Evolutionary conservation across 306 rosid species (phyloP).

Genomic region (Citrullus colocynthis): DNA sequence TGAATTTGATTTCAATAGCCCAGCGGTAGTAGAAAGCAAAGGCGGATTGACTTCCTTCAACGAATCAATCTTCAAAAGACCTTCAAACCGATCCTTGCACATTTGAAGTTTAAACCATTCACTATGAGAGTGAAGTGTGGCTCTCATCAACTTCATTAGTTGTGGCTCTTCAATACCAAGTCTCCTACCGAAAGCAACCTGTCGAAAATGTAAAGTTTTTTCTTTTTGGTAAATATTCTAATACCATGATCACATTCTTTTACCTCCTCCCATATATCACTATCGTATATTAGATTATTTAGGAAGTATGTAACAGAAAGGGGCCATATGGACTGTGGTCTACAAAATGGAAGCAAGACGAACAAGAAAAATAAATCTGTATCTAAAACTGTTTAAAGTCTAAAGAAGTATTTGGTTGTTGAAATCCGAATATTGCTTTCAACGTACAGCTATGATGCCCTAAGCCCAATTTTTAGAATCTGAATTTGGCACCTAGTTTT

Average conservation of each 20-base stretch:
- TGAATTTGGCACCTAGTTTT: background rate
- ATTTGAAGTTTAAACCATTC: constrained; percentile 98
- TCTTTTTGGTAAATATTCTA: background rate
- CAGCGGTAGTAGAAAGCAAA: constrained; percentile 33
- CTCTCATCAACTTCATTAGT: constrained; percentile 87
- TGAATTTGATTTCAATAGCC: constrained; percentile 43
- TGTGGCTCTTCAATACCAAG: constrained; percentile 94
- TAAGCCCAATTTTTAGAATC: background rate
- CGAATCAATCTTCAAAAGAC: constrained; percentile 66
- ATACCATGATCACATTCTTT: background rate
- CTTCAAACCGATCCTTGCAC: constrained; percentile 95
- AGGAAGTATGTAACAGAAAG: background rate
- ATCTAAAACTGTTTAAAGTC: background rate
- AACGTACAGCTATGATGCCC: background rate
- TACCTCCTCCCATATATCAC: background rate
- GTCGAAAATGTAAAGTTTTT: constrained; percentile 1
- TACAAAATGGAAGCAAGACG: background rate
- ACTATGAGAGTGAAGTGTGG: constrained; percentile 63
- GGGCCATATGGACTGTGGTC: background rate
- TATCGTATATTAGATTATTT: too few relatives aligned
- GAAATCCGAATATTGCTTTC: background rate
- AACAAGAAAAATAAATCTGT: background rate
- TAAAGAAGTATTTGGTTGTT: background rate
- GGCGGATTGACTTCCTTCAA: constrained; percentile 65
- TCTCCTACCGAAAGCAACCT: constrained; percentile 88